Evolutionary conservation across 148 eudicot species (phyloP).

Genomic region (Vaccinium myrtillus): DNA sequence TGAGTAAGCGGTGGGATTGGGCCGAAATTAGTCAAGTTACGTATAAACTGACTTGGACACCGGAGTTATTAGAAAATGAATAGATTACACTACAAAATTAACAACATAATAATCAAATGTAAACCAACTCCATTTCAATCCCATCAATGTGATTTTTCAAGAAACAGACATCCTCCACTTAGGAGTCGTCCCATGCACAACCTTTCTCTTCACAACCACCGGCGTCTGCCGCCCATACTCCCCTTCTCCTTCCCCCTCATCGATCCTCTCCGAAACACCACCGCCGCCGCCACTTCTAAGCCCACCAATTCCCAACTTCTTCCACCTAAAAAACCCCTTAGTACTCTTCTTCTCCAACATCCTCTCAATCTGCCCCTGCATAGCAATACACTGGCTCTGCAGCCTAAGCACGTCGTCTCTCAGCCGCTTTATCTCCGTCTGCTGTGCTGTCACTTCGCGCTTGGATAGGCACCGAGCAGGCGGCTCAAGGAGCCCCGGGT

Average conservation of each 20-base stretch:
- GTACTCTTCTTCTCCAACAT: constrained; percentile 44
- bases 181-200: constrained; percentile 38
- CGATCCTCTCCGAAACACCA: constrained; percentile 17
- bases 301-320: constrained; percentile 39
- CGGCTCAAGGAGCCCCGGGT: constrained; percentile 33
- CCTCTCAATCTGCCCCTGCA: constrained; percentile 67
- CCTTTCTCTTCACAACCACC: constrained; percentile 23
- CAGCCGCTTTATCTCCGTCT: constrained; percentile 58
- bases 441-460: constrained; percentile 46
- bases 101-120: not conserved
- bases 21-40: too few relatives aligned
- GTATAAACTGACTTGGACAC: too few relatives aligned
- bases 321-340: constrained; percentile 61
- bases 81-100: not conserved
- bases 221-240: constrained; percentile 49
- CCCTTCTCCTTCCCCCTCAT: constrained; percentile 25
- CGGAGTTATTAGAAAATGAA: too few relatives aligned
- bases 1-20: too few relatives aligned
- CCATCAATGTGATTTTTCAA: constrained; percentile 20
- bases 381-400: constrained; percentile 48
- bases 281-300: constrained; percentile 20
- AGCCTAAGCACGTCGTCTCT: constrained; percentile 70
- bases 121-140: not conserved
- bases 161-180: constrained; percentile 68
- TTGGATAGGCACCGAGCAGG: constrained; percentile 52